These are phyloP conservation scores for Ascochyta viciae-villosae DNA, from an alignment of 2,329 filamentous ascomycete species.

Conservation along the genomic window DNA sequence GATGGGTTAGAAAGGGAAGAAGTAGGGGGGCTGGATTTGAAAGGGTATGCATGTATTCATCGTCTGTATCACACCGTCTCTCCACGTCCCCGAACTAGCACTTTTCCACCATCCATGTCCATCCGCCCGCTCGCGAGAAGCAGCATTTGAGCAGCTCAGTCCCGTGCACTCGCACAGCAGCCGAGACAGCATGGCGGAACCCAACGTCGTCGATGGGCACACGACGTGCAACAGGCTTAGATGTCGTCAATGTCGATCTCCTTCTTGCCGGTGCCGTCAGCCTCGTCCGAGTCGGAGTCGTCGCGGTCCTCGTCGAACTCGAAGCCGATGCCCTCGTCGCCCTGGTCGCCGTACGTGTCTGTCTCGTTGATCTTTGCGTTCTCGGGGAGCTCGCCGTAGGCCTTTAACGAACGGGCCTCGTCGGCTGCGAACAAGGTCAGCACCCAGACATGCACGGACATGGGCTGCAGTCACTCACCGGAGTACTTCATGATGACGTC, in stretches of 20 bases:
- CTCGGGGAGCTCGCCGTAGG: constrained; percentile 96
- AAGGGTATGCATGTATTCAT: constrained; percentile 14
- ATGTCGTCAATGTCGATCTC: constrained; percentile 97
- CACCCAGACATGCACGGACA: constrained; percentile 68
- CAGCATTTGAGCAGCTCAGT: constrained; percentile 49
- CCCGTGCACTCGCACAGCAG: constrained; percentile 23
- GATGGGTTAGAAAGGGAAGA: neutral
- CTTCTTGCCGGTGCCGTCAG: constrained; percentile 70
- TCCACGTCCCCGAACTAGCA: neutral
- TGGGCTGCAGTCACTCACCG: constrained; percentile 22
- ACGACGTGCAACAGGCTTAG: constrained; percentile 50
- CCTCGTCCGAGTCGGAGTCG: constrained; percentile 60
- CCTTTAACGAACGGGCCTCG: constrained; percentile 93
- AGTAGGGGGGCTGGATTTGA: neutral
- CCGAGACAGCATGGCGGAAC: constrained; percentile 50
- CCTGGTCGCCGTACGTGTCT: constrained; percentile 89
- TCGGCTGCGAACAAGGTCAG: constrained; percentile 81
- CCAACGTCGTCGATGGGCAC: neutral
- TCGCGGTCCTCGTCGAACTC: constrained; percentile 94
- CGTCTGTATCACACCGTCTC: neutral
- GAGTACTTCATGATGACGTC: constrained; percentile 93
- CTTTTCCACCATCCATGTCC: constrained; percentile 30
- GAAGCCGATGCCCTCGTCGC: constrained; percentile 93
- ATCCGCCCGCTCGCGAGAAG: constrained; percentile 50
- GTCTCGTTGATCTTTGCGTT: constrained; percentile 99